A percentile compares a stretch with the other conserved stretches of the same genome.
Conservation (phyloP, 805 yeast genomes). For the Metschnikowia peoriensis region DNA sequence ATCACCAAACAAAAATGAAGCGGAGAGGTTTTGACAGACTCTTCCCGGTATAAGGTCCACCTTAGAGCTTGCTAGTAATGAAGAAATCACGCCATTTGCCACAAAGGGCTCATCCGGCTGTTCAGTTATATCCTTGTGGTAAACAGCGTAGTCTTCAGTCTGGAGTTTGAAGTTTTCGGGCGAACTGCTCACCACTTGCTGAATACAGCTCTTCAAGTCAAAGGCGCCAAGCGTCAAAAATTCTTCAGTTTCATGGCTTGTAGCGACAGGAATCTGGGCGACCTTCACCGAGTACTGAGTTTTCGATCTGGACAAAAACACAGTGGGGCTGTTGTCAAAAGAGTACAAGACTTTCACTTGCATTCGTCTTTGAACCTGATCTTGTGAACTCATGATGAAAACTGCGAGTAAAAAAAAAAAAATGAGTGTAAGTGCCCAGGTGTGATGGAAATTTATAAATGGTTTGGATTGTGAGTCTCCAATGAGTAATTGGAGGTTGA, state of each 20-base stretch:
- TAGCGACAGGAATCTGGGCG: conserved; percentile 33
- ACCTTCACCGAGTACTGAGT: conserved; percentile 34
- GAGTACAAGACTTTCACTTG: conserved; percentile 46
- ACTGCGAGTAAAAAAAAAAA: neutral
- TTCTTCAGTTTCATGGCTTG: conserved; percentile 25
- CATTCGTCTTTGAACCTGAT: conserved; percentile 36
- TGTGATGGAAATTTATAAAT: neutral
- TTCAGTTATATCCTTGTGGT: conserved; percentile 46
- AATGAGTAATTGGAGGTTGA: neutral
- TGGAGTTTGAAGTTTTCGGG: conserved; percentile 43
- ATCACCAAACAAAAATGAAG: conserved; percentile 38
- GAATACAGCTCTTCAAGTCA: conserved; percentile 38
- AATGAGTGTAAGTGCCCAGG: neutral
- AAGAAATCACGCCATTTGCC: conserved; percentile 39
- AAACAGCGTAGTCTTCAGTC: conserved; percentile 43
- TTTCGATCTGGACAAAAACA: conserved; percentile 41
- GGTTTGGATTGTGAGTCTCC: neutral
- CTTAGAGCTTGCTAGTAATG: conserved; percentile 26
- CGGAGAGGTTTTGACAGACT: conserved; percentile 57
- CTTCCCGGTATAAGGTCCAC: conserved; percentile 45
- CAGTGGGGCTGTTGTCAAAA: conserved; percentile 42
- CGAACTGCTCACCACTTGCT: conserved; percentile 36
- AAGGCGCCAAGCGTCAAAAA: conserved; percentile 41
- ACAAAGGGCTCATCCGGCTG: conserved; percentile 50
- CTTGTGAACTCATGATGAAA: conserved; percentile 20